A percentile compares a stretch with the other conserved stretches of the same genome.
Conservation (phyloP, 225 moss, liverwort and hornwort species). For the Polytrichum formosum region DNA sequence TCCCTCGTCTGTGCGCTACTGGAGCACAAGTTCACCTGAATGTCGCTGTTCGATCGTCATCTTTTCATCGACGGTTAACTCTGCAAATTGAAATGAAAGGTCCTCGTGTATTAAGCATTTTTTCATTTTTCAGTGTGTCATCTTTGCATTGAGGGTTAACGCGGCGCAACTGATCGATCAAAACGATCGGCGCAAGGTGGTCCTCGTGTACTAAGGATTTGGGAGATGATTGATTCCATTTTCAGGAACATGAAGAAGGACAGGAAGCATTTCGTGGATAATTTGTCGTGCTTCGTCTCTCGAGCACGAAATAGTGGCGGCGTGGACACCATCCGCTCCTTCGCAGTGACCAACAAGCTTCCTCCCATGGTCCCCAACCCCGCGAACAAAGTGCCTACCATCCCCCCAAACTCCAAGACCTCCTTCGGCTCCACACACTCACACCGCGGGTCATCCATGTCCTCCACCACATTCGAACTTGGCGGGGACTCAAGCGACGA, state of each 20-base stretch:
- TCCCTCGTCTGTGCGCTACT: no score
- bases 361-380: constrained; percentile 41
- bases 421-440: constrained; percentile 23
- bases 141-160: no score
- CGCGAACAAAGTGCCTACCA: neutral
- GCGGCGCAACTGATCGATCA: no score
- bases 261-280: constrained; percentile 52
- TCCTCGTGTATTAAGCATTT: no score
- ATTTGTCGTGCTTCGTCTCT: constrained; percentile 44
- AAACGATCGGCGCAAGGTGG: no score
- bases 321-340: constrained; percentile 46
- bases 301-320: constrained; percentile 38
- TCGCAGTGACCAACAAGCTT: constrained; percentile 27
- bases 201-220: no score
- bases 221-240: neutral
- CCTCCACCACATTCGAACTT: constrained; percentile 46
- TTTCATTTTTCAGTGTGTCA: no score
- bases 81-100: no score
- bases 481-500: constrained; percentile 46
- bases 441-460: constrained; percentile 32
- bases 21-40: no score
- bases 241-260: constrained; percentile 56
- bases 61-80: no score
- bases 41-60: no score
- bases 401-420: constrained; percentile 11